These are phyloP conservation scores for Aspergillus fijiensis DNA, from an alignment of 2,329 filamentous ascomycete genomes.

Conservation along the genomic window DNA sequence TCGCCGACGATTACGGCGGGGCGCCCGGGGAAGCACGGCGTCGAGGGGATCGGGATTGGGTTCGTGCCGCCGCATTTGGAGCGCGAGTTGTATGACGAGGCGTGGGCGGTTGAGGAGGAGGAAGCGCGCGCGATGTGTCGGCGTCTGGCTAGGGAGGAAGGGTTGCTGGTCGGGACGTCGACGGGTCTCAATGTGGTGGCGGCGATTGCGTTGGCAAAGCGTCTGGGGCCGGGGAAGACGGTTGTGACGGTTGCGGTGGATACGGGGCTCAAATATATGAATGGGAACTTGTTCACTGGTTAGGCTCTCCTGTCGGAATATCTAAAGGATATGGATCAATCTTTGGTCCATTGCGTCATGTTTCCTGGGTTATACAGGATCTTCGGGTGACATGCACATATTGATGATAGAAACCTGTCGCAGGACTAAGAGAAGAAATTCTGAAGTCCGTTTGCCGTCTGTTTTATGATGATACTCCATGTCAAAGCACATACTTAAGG, in stretches of 20 bases:
- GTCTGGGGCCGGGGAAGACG: slow-evolving; percentile 11
- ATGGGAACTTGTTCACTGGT: slow-evolving; percentile 2
- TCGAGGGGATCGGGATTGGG: slow-evolving; percentile 92
- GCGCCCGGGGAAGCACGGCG: slow-evolving; percentile 71
- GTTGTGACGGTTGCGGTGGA: slow-evolving; percentile 19
- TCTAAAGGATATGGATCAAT: too few species aligned
- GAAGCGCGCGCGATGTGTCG: slow-evolving; percentile 80
- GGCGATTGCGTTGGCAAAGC: slow-evolving; percentile 15
- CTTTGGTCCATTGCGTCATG: too few species aligned
- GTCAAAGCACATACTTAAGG: too few species aligned
- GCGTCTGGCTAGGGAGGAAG: slow-evolving; percentile 82
- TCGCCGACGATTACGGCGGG: slow-evolving; percentile 13
- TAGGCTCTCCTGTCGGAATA: background rate
- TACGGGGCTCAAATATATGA: slow-evolving; percentile 21
- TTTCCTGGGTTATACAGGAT: too few species aligned
- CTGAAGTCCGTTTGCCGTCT: too few species aligned
- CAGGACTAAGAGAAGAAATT: too few species aligned
- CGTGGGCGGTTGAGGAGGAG: slow-evolving; percentile 89
- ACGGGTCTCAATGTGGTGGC: slow-evolving; percentile 20
- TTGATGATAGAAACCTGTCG: too few species aligned
- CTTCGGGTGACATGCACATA: too few species aligned
- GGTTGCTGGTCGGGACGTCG: slow-evolving; percentile 68
- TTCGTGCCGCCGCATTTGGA: slow-evolving; percentile 87
- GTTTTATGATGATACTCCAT: too few species aligned
- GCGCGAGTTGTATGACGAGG: slow-evolving; percentile 74